phyloP scores from a whole-genome alignment of 2,329 filamentous ascomycete species.

The Exophiala dermatitidis region DNA sequence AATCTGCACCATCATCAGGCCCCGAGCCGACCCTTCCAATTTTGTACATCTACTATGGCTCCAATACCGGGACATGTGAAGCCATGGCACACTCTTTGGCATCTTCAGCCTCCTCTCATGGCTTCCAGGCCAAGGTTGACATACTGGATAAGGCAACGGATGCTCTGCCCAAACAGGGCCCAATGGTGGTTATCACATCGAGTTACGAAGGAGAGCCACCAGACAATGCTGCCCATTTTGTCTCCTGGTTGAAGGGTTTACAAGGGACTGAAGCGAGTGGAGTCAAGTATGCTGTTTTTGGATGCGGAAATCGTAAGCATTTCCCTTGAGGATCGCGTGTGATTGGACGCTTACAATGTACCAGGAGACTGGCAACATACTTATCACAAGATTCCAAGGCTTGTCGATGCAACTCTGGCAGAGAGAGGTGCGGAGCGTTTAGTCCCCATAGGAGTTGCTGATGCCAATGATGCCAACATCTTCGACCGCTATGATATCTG shows the following conservation, averaged over 20 bases:
- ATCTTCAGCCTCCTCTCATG: constrained; percentile 32
- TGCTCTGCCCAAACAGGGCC: constrained; percentile 52
- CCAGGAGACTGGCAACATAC: constrained; percentile 44
- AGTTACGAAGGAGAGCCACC: constrained; percentile 68
- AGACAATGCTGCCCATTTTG: constrained; percentile 63
- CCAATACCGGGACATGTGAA: constrained; percentile 68
- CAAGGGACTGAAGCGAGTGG: constrained; percentile 47
- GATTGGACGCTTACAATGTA: not conserved
- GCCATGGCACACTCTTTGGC: constrained; percentile 58
- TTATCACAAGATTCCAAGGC: constrained; percentile 48
- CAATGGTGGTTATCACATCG: constrained; percentile 60
- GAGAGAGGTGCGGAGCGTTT: constrained; percentile 45
- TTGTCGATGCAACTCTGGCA: constrained; percentile 51
- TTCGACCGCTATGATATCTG: constrained; percentile 62
- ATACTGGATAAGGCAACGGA: constrained; percentile 56
- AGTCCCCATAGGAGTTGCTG: constrained; percentile 41
- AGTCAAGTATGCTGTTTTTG: constrained; percentile 61
- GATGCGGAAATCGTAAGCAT: constrained; percentile 45
- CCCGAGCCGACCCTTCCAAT: constrained; percentile 27
- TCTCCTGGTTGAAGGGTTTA: constrained; percentile 56
- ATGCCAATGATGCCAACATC: constrained; percentile 58
- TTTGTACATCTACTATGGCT: constrained; percentile 62
- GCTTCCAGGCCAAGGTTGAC: constrained; percentile 46
- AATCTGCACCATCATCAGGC: constrained; percentile 24
- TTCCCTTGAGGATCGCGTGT: too few relatives aligned